Base-by-base conservation (phyloP, 2,329 filamentous ascomycete genomes). In the Keithomyces neogunnii region DNA sequence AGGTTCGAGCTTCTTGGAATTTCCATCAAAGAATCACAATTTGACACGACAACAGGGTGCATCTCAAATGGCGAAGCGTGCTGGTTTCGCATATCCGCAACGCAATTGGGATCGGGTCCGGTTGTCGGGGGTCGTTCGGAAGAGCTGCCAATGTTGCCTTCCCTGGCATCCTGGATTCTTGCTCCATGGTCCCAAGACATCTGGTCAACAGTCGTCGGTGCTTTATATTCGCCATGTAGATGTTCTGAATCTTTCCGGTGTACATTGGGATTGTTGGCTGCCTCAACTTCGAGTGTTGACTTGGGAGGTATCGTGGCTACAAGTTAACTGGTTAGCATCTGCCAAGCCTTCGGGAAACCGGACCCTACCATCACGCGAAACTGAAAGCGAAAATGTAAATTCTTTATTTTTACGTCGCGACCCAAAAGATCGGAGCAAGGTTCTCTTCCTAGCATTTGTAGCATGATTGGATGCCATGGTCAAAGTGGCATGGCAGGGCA, bases 391-490 rank as follows among this genome's bases (percentile, higher is more conserved):
- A 9, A 59, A 54, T 19, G 47, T 42, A 19, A 58, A 39, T 28
- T 52, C 44, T 45, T 56, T 64, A 45, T 58, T 58, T n/a, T 58
- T 58, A 32, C 59, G 56, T 9, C 57, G 61, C 35, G 63, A 62
- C 28, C 62, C 60, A 26, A 65, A 51, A 2, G 61, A 55, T 38
- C 55, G 59, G 45, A 66, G 54, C 31, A 67, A 58, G 46, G 54
- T 58, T 52, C 59, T 59, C 51, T 62, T 67, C 54, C 63, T 65
- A n/a, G 64, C 60, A 45, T 65, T 65, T 3, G 59, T 63, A 19
- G 60, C 47, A 4, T 55, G 56, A 19, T 56, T 45, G 26, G 62
- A 55, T 39, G 59, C 57, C 63, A 68, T 67, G 45, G 30, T 39
- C 39, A 49, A 47, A 36, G 52, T 49, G 19, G 46, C 52, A 49